Evolutionary conservation across 2,329 filamentous ascomycete species (phyloP).

Genomic region (Acarospora socialis): DNA sequence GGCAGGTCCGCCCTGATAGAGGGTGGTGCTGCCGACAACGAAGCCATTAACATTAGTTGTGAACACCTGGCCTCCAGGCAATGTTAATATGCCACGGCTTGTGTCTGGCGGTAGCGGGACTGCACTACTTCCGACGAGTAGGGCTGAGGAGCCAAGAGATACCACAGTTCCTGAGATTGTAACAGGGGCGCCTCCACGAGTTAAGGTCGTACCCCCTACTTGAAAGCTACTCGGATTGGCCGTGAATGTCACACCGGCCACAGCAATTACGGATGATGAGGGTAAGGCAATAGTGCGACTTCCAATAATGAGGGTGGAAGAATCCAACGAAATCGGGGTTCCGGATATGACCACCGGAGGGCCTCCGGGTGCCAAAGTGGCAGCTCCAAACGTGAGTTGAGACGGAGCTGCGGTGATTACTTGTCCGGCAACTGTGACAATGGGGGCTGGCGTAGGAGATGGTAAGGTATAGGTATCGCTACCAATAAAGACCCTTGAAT

Average conservation of each 20-base stretch:
- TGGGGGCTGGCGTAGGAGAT: neutral
- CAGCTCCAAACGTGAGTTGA: neutral
- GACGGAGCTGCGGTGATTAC: neutral
- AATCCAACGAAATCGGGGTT: too few relatives aligned
- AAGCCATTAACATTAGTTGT: neutral
- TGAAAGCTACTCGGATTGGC: conserved; percentile 4
- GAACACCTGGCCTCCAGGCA: neutral
- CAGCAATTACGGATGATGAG: too few relatives aligned
- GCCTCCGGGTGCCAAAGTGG: neutral
- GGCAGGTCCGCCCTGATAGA: neutral
- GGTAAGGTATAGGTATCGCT: neutral
- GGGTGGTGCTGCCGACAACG: neutral
- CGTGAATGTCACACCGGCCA: too few relatives aligned
- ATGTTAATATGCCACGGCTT: neutral
- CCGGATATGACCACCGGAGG: conserved; percentile 1
- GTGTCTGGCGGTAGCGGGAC: neutral
- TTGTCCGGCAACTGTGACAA: neutral
- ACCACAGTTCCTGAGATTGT: neutral
- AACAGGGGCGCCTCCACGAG: conserved; percentile 1
- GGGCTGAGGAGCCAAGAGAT: neutral
- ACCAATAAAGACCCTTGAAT: conserved; percentile 2
- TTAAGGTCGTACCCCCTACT: conserved; percentile 5
- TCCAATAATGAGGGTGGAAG: neutral
- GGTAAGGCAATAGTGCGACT: too few relatives aligned
- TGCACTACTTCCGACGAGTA: conserved; percentile 2